Evolutionary conservation across 441 rosid genomes (phyloP).

Genomic region (Bruguiera hainesii): DNA sequence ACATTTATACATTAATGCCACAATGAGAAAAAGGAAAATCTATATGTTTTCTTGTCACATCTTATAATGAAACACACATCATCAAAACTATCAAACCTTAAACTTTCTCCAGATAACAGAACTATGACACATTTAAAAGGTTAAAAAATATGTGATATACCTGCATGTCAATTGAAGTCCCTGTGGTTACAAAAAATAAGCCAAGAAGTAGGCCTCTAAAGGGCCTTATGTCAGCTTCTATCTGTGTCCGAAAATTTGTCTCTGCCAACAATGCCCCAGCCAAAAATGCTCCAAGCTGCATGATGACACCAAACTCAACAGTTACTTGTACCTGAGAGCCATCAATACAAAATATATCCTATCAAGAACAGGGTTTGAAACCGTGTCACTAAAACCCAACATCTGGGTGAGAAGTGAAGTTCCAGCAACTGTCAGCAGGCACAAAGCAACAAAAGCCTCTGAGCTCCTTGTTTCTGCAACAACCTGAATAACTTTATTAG

Average conservation of each 20-base stretch:
- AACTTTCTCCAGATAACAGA: neutral
- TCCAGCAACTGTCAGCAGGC: slow-evolving; percentile 89
- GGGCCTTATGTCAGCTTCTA: slow-evolving; percentile 97
- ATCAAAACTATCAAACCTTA: neutral
- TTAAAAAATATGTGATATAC: slow-evolving; percentile 27
- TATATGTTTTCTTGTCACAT: neutral
- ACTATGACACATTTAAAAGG: neutral
- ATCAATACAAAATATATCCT: slow-evolving; percentile 12
- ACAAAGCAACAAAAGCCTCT: slow-evolving; percentile 95
- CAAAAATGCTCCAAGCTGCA: slow-evolving; percentile 96
- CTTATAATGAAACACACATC: neutral
- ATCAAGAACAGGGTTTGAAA: slow-evolving; percentile 24
- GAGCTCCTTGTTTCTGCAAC: slow-evolving; percentile 95
- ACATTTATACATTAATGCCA: neutral
- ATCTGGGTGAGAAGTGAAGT: slow-evolving; percentile 87
- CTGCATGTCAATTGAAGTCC: slow-evolving; percentile 92
- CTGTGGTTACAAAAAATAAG: slow-evolving; percentile 90
- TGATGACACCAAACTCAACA: slow-evolving; percentile 17
- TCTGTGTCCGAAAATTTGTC: slow-evolving; percentile 93
- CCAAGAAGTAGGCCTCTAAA: slow-evolving; percentile 96
- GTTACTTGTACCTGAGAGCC: slow-evolving; percentile 10
- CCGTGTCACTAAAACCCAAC: slow-evolving; percentile 98
- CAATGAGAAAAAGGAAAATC: slow-evolving; percentile 4
- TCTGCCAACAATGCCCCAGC: slow-evolving; percentile 95
- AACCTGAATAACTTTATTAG: slow-evolving; percentile 47